Evolutionary conservation across 2,329 filamentous ascomycete genomes (phyloP).

Genomic region (Ilyonectria destructans): DNA sequence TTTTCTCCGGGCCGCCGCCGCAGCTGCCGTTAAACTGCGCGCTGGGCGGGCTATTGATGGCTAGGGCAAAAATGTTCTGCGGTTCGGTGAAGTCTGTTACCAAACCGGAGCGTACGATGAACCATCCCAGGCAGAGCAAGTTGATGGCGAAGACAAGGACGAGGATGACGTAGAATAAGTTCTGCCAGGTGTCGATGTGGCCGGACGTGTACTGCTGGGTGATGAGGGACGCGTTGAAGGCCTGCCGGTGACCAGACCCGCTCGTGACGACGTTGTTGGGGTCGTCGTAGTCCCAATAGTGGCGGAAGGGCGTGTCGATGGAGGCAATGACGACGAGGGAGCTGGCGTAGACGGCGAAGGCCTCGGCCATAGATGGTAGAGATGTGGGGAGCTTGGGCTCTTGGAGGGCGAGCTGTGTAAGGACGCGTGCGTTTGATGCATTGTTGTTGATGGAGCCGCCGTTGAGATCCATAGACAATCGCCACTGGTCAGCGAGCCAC

Average conservation of each 20-base stretch:
- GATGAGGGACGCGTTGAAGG: constrained; percentile 76
- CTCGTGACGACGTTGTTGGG: constrained; percentile 55
- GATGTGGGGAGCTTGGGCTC: constrained; percentile 61
- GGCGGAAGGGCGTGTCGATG: constrained; percentile 73
- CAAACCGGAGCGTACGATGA: constrained; percentile 69
- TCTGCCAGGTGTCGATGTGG: constrained; percentile 73
- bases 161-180: constrained; percentile 78
- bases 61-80: constrained; percentile 81
- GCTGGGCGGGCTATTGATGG: constrained; percentile 72
- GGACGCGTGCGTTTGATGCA: constrained; percentile 72
- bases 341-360: constrained; percentile 78
- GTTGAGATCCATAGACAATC: constrained; percentile 69
- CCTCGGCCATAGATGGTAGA: constrained; percentile 81
- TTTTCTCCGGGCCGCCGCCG: constrained; percentile 55
- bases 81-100: constrained; percentile 87
- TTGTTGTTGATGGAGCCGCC: constrained; percentile 70
- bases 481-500: constrained; percentile 70
- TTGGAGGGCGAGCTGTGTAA: constrained; percentile 67
- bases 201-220: constrained; percentile 82
- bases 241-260: constrained; percentile 64
- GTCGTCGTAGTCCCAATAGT: constrained; percentile 65
- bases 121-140: constrained; percentile 75
- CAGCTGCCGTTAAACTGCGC: constrained; percentile 57
- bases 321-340: constrained; percentile 77
- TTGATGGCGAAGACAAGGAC: constrained; percentile 78